Base-by-base conservation (phyloP, 805 yeast species). In the Myxozyma vanderwaltii region DNA sequence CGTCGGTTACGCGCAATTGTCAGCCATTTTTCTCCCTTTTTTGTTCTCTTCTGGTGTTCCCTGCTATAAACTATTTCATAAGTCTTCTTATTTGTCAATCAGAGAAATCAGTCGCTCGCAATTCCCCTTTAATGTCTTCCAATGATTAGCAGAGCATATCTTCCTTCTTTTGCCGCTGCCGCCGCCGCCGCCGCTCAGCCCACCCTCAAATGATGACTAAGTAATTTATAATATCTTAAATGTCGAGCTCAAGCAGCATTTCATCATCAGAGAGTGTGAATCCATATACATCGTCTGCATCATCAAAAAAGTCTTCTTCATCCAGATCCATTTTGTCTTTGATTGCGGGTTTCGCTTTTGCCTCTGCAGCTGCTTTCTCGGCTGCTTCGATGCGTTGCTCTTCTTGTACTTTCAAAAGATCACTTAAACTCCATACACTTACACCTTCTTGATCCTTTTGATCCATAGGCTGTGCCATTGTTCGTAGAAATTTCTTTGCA, bases 361-460 rank as follows among this genome's bases (percentile, higher is more conserved):
- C 49, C 15, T 47, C 59, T 8, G 39, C 47, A 15, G 40, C 50
- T 8, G 56, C 47, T 33, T 57, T 52, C 29, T 19, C 36, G 21
- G 51, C 51, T 2, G 39, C 54, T 17, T 56, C 66, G 7, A 29
- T 46, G 29, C 56, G 51, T 48, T 63, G 66, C 70, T 83, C 86
- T 51, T 79, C 81, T 71, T 89, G 96, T 69, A 77, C 81, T 23
- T 72, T 74, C 54, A 80, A 74, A 52, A 89, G 74, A 68, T 89
- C 91, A 48, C 84, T 86, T 27, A 84, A 63, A 58, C 86, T 86
- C 99, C 98, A 92, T 15, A 94, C 96, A 7, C 96, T 87, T 2
- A 91, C 86, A 54, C 97, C 97, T 68, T 91, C 96, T 72, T 88
- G 95, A 70, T 92, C 97, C 63, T 86, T 85, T 1, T 89, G 87